Percentiles rank a stretch among this genome's conserved stretches.
phyloP scores from a whole-genome alignment of 177 flowering plant genomes.

The Vitis hybrid region DNA sequence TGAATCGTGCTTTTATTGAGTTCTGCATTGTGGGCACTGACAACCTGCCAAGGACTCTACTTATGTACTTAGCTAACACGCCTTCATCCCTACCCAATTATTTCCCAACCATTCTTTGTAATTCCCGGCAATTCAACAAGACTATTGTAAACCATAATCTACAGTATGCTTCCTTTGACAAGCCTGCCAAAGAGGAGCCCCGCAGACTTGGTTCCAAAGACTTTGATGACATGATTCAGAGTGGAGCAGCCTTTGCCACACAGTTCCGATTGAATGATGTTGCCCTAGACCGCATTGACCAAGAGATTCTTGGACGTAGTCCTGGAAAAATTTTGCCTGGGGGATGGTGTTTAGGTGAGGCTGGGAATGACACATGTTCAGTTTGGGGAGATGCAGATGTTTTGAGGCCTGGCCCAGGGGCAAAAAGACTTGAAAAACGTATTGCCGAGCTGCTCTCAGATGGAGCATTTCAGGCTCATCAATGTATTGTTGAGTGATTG shows the following conservation, averaged over 20 bases:
- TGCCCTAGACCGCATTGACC: slow-evolving; percentile 77
- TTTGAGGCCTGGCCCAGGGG: slow-evolving; percentile 82
- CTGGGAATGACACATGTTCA: slow-evolving; percentile 46
- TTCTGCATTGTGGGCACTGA: slow-evolving; percentile 83
- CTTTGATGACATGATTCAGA: slow-evolving; percentile 51
- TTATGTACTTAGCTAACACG: slow-evolving; percentile 87
- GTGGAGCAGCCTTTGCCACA: slow-evolving; percentile 87
- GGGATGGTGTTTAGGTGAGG: slow-evolving; percentile 90
- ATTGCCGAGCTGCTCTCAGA: slow-evolving; percentile 54
- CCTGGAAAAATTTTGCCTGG: slow-evolving; percentile 68
- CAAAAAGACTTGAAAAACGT: slow-evolving; percentile 63
- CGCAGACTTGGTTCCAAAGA: slow-evolving; percentile 43
- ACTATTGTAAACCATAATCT: slow-evolving; percentile 71
- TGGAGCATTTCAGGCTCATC: slow-evolving; percentile 41
- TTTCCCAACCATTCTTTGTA: slow-evolving; percentile 82
- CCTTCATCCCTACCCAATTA: slow-evolving; percentile 67
- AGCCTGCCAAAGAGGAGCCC: slow-evolving; percentile 31
- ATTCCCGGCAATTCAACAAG: slow-evolving; percentile 62
- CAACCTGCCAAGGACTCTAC: slow-evolving; percentile 79
- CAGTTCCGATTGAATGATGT: slow-evolving; percentile 48
- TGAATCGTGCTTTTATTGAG: slow-evolving; percentile 78
- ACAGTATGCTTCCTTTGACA: slow-evolving; percentile 42
- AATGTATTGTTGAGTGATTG: slow-evolving; percentile 59
- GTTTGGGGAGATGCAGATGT: slow-evolving; percentile 81
- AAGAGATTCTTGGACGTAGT: slow-evolving; percentile 49